These are phyloP conservation scores for Aspergillus vadensis DNA, from an alignment of 2,329 filamentous ascomycete species.

Conservation along the genomic window DNA sequence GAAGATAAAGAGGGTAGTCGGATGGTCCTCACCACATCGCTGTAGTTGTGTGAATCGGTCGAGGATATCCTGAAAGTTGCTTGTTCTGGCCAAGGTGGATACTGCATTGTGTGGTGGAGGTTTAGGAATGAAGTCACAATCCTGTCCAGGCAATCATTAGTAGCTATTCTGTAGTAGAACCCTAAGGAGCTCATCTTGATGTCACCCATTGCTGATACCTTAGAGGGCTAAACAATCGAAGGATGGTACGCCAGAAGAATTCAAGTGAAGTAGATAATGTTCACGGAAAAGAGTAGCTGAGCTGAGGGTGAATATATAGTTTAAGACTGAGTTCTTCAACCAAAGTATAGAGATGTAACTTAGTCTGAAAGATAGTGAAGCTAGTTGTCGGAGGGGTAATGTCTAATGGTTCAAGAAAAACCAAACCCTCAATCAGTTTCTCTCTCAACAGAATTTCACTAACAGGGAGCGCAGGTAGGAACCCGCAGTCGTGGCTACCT, in stretches of 20 bases:
- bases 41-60: background rate
- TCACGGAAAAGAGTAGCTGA: background rate
- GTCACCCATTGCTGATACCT: background rate
- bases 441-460: background rate
- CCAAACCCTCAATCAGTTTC: no score
- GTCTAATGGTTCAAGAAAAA: background rate
- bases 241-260: background rate
- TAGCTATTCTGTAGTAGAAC: background rate
- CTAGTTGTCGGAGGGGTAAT: background rate
- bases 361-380: background rate
- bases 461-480: background rate
- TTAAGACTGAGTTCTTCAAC: background rate
- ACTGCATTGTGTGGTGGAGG: background rate
- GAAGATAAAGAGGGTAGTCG: background rate
- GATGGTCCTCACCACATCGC: background rate
- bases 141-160: background rate
- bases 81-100: conserved; percentile 1
- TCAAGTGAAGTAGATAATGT: background rate
- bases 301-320: background rate
- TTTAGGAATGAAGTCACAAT: background rate
- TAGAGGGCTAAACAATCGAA: background rate
- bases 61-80: background rate
- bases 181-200: background rate
- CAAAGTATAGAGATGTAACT: background rate
- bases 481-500: background rate